Conservation (phyloP, 1,139 yeast genomes). For the Hansenula sp. region DNA sequence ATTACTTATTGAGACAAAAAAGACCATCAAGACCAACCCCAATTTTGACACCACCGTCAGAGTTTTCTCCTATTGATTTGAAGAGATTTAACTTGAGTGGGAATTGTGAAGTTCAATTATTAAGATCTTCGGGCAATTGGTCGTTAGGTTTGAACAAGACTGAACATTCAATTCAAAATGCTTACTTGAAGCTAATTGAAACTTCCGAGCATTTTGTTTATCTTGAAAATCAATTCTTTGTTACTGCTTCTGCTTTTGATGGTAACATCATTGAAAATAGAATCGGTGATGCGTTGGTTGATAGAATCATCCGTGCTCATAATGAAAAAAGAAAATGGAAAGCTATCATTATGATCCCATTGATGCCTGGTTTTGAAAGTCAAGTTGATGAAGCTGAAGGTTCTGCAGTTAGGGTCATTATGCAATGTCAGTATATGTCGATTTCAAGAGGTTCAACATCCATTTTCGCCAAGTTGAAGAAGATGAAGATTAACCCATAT, state of each 20-base stretch:
- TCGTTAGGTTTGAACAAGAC: constrained; percentile 81
- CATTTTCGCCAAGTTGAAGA: constrained; percentile 76
- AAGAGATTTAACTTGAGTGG: constrained; percentile 45
- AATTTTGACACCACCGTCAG: constrained; percentile 87
- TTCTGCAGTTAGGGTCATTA: constrained; percentile 87
- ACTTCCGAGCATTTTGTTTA: constrained; percentile 90
- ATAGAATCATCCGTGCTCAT: constrained; percentile 86
- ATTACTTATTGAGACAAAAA: constrained; percentile 85
- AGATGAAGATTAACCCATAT: constrained; percentile 81
- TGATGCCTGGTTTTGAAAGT: constrained; percentile 97
- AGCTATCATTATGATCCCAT: constrained; percentile 86
- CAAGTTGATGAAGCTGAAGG: constrained; percentile 94
- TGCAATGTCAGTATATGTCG: constrained; percentile 95
- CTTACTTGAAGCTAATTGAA: constrained; percentile 86
- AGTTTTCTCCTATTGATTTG: constrained; percentile 71
- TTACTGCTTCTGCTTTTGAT: constrained; percentile 83
- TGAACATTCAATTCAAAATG: constrained; percentile 90
- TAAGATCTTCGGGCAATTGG: constrained; percentile 92
- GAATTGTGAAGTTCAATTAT: constrained; percentile 85
- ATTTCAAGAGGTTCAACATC: constrained; percentile 91
- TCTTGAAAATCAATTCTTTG: constrained; percentile 91
- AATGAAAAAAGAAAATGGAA: constrained; percentile 78
- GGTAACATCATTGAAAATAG: constrained; percentile 83
- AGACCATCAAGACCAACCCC: constrained; percentile 95
- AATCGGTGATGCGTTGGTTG: constrained; percentile 95